Conservation (phyloP, 2,329 filamentous ascomycete species). For the Penicillium janthinellum region DNA sequence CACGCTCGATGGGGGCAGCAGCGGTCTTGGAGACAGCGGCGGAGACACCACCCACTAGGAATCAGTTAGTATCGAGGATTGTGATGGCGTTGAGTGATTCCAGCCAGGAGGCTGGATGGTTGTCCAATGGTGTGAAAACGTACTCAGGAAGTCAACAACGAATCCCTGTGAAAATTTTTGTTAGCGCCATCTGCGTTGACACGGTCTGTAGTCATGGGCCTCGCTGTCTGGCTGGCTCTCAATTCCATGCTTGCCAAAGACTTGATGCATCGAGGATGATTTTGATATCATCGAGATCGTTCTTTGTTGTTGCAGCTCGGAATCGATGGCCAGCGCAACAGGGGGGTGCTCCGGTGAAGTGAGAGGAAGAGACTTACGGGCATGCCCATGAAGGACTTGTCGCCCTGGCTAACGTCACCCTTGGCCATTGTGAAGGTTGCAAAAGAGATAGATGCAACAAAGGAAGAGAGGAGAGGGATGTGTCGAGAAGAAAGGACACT, state of each 20-base stretch:
- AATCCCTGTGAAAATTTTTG: constrained; percentile 67
- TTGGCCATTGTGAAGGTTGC: constrained; percentile 49
- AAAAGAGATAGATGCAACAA: constrained; percentile 45
- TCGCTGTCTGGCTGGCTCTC: neutral
- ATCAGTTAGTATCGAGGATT: constrained; percentile 45
- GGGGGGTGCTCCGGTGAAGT: constrained; percentile 1
- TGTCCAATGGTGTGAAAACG: constrained; percentile 48
- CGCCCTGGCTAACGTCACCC: constrained; percentile 52
- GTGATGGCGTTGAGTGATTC: neutral
- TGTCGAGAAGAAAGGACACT: constrained; percentile 37
- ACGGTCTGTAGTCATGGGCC: neutral
- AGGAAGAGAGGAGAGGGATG: constrained; percentile 42
- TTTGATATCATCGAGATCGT: constrained; percentile 5
- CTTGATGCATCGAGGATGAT: constrained; percentile 4
- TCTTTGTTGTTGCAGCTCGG: constrained; percentile 6
- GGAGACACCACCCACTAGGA: constrained; percentile 97
- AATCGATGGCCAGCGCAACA: constrained; percentile 20
- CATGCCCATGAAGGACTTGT: constrained; percentile 59
- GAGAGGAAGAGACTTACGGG: constrained; percentile 43
- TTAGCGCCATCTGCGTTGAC: constrained; percentile 30
- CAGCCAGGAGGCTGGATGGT: neutral
- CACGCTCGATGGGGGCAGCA: constrained; percentile 99
- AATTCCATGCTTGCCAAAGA: neutral
- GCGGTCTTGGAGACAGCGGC: constrained; percentile 99
- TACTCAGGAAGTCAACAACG: constrained; percentile 98